Conservation (phyloP, 441 rosid genomes). For the Croton setiger region DNA sequence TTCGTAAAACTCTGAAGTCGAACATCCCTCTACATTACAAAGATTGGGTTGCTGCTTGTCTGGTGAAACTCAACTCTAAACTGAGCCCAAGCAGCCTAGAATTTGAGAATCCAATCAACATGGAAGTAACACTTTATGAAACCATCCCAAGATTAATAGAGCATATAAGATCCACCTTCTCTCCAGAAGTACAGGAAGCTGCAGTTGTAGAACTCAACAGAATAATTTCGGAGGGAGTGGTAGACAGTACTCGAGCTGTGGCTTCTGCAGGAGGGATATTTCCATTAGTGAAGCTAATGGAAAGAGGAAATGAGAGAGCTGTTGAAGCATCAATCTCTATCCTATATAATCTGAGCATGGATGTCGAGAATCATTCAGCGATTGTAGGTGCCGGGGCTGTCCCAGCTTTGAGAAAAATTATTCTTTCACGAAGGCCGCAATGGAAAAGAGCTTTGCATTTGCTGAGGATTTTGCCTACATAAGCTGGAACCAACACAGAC, state of each 20-base stretch:
- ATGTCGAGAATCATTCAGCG: slow-evolving; percentile 65
- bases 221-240: slow-evolving; percentile 60
- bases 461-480: slow-evolving; percentile 55
- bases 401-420: slow-evolving; percentile 62
- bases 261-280: slow-evolving; percentile 59
- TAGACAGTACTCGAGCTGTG: slow-evolving; percentile 47
- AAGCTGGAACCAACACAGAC: slow-evolving; percentile 7
- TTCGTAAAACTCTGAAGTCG: slow-evolving; percentile 63
- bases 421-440: slow-evolving; percentile 56
- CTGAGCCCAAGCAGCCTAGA: slow-evolving; percentile 30
- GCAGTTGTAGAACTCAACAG: slow-evolving; percentile 75
- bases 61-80: slow-evolving; percentile 53
- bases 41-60: slow-evolving; percentile 80
- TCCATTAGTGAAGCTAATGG: slow-evolving; percentile 60
- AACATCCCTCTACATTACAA: slow-evolving; percentile 60
- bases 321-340: slow-evolving; percentile 62
- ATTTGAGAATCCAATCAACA: slow-evolving; percentile 45
- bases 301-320: slow-evolving; percentile 52
- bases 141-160: slow-evolving; percentile 72
- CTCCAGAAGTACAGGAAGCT: slow-evolving; percentile 58
- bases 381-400: slow-evolving; percentile 76
- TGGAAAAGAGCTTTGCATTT: slow-evolving; percentile 68
- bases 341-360: slow-evolving; percentile 75
- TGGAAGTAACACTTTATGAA: slow-evolving; percentile 70
- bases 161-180: slow-evolving; percentile 46